These are phyloP conservation scores for Phialophora tarda DNA, from an alignment of 2,329 filamentous ascomycete genomes.

Conservation along the genomic window DNA sequence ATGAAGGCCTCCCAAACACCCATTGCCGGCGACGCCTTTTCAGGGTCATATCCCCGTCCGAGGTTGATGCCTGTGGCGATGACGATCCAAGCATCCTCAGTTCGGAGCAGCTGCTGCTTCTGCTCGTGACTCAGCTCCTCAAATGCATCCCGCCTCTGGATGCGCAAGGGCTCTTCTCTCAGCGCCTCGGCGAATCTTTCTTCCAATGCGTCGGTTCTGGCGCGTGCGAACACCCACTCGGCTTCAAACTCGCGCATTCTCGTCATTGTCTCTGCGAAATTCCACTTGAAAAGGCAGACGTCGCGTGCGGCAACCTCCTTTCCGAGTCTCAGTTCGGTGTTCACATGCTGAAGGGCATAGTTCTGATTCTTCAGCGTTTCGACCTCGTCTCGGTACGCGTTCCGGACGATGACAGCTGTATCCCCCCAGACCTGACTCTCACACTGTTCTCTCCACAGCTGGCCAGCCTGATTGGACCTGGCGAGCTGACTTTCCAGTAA, in stretches of 20 bases:
- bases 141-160: not conserved
- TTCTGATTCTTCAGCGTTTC: not conserved
- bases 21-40: not conserved
- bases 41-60: not conserved
- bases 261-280: slow-evolving; percentile 2
- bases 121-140: not conserved
- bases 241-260: slow-evolving; percentile 11
- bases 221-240: not conserved
- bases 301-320: not conserved
- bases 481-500: not conserved
- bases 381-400: not conserved
- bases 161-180: not conserved
- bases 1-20: slow-evolving; percentile 4
- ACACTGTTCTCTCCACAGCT: slow-evolving; percentile 15
- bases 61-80: slow-evolving; percentile 6
- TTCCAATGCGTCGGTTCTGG: not conserved
- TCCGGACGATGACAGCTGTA: slow-evolving; percentile 4
- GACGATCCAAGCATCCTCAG: not conserved
- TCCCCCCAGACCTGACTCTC: slow-evolving; percentile 13
- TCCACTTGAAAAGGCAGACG: not conserved
- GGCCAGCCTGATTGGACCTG: not conserved
- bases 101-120: slow-evolving; percentile 5
- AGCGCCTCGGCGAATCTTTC: not conserved
- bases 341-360: slow-evolving; percentile 6
- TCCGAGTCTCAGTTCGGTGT: not conserved